Percentiles rank a stretch among this genome's conserved stretches.
Conservation (phyloP, 2,329 filamentous ascomycete species). For the Apiospora kogelbergensis region DNA sequence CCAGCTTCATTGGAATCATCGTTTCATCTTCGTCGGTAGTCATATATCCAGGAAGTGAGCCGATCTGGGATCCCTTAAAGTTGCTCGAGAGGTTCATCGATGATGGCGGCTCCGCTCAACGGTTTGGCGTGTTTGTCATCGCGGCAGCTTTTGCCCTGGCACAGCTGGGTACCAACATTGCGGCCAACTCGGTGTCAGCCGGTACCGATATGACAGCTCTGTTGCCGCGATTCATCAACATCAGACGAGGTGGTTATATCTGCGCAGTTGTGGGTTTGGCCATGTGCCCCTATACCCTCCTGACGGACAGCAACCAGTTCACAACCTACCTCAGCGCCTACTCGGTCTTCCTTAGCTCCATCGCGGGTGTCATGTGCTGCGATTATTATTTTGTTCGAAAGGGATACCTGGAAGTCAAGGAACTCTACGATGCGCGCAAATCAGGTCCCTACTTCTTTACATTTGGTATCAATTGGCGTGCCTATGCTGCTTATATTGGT, state of each 20-base stretch:
- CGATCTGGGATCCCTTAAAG: slow-evolving; percentile 73
- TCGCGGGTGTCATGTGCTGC: slow-evolving; percentile 84
- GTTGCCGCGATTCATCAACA: slow-evolving; percentile 77
- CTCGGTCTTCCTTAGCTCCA: slow-evolving; percentile 89
- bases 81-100: slow-evolving; percentile 68
- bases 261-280: slow-evolving; percentile 77
- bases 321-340: slow-evolving; percentile 91
- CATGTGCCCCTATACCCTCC: slow-evolving; percentile 85
- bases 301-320: slow-evolving; percentile 76
- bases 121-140: slow-evolving; percentile 76
- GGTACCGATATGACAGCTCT: slow-evolving; percentile 82
- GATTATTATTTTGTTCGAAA: slow-evolving; percentile 87
- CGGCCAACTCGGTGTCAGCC: slow-evolving; percentile 81
- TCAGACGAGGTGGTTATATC: slow-evolving; percentile 83
- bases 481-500: slow-evolving; percentile 76
- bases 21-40: slow-evolving; percentile 72
- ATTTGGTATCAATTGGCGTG: slow-evolving; percentile 78
- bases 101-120: slow-evolving; percentile 65
- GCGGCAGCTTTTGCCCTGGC: slow-evolving; percentile 71
- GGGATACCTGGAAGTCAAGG: slow-evolving; percentile 76
- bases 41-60: slow-evolving; percentile 59
- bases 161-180: slow-evolving; percentile 84
- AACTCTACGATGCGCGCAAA: slow-evolving; percentile 73
- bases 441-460: slow-evolving; percentile 72
- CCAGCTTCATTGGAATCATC: slow-evolving; percentile 81